Percentiles rank a stretch among this genome's conserved stretches.
Evolutionary conservation across 2,329 filamentous ascomycete species (phyloP).

Genomic region (Colletotrichum sp.): DNA sequence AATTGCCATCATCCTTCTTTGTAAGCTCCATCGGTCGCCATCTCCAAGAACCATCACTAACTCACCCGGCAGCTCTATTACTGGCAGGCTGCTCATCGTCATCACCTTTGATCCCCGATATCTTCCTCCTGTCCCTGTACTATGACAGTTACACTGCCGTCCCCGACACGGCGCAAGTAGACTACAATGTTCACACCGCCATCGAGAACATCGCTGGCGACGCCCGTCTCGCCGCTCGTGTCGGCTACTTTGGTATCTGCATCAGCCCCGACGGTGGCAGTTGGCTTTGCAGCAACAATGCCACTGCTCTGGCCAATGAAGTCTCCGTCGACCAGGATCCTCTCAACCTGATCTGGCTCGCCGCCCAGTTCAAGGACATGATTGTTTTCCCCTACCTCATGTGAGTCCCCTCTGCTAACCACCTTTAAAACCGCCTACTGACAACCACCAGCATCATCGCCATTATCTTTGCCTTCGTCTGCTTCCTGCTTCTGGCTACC

Average conservation of each 20-base stretch:
- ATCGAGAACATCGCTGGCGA: conserved; percentile 89
- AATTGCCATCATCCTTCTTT: conserved; percentile 90
- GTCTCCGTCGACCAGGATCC: conserved; percentile 92
- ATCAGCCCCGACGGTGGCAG: conserved; percentile 88
- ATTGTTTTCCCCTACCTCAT: conserved; percentile 98
- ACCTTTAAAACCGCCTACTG: conserved; percentile 4
- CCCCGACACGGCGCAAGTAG: conserved; percentile 86
- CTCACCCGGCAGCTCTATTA: conserved; percentile 73
- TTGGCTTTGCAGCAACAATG: conserved; percentile 97
- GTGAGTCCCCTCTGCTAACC: conserved; percentile 55
- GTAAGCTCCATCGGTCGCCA: conserved; percentile 58
- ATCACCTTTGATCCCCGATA: conserved; percentile 90
- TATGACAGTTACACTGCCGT: conserved; percentile 85
- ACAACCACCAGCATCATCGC: conserved; percentile 78
- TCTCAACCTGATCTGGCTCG: conserved; percentile 96
- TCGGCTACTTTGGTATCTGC: conserved; percentile 98
- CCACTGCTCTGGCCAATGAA: conserved; percentile 88
- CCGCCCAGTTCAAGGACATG: conserved; percentile 96
- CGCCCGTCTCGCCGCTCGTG: conserved; percentile 85
- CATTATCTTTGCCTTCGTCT: conserved; percentile 96
- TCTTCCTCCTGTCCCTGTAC: conserved; percentile 98
- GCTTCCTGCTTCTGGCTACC: conserved; percentile 91
- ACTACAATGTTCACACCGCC: conserved; percentile 84
- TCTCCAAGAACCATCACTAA: neutral
- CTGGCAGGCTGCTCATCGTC: conserved; percentile 97